These are phyloP conservation scores for Passiflora organensis DNA, from an alignment of 345 rosid genomes.

Conservation along the genomic window DNA sequence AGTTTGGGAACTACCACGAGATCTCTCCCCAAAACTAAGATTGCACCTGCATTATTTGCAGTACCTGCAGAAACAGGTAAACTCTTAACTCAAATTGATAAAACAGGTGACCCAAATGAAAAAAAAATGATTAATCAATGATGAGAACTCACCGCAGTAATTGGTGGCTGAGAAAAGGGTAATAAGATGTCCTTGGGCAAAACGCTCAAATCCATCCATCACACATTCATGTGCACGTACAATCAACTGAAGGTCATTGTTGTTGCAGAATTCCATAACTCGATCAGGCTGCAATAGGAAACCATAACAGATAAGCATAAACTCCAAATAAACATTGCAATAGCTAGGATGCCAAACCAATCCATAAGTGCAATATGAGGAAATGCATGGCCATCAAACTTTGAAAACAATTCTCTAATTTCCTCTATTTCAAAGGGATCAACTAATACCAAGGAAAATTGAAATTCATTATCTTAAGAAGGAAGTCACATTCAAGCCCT, in stretches of 20 bases:
- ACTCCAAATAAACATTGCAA: not conserved
- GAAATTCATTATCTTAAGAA: too few relatives aligned
- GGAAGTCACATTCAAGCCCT: too few relatives aligned
- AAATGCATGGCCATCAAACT: too few relatives aligned
- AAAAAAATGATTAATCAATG: not conserved
- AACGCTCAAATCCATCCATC: constrained; percentile 99
- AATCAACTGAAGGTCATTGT: constrained; percentile 95
- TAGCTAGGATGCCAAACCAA: too few relatives aligned
- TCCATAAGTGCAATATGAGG: too few relatives aligned
- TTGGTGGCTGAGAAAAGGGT: constrained; percentile 97
- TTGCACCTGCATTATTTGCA: constrained; percentile 98
- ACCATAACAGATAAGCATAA: constrained; percentile 17
- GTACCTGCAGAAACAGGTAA: constrained; percentile 50
- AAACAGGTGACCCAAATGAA: not conserved
- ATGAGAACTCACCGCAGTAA: constrained; percentile 63
- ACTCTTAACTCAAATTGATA: not conserved
- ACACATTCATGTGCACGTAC: constrained; percentile 98
- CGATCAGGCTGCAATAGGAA: constrained; percentile 80
- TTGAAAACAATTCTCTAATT: not conserved
- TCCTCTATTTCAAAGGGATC: not conserved
- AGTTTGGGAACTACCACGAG: constrained; percentile 96
- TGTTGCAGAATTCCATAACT: constrained; percentile 96
- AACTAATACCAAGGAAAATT: not conserved
- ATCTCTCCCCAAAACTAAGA: constrained; percentile 96
- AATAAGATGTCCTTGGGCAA: constrained; percentile 94